Evolutionary conservation across 768 basidiomycete genomes (phyloP).

Genomic region (Grammothele lineata): DNA sequence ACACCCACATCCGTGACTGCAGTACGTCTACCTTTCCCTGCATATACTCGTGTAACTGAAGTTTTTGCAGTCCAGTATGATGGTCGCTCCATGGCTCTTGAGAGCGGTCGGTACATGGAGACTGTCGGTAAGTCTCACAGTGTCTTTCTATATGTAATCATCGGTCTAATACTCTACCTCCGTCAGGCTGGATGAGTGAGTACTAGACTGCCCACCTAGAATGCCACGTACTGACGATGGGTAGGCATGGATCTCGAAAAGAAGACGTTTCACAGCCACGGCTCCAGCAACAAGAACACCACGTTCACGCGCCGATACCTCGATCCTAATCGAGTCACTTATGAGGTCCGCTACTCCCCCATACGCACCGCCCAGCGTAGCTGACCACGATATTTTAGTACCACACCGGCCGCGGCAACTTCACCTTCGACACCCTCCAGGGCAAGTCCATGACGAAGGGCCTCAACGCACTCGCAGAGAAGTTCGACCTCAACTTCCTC

Average conservation of each 20-base stretch:
- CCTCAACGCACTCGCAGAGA: constrained; percentile 45
- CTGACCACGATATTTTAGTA: constrained; percentile 37
- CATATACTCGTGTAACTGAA: too few species aligned
- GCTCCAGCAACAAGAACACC: constrained; percentile 41
- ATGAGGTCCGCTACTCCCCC: constrained; percentile 43
- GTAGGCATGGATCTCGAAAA: constrained; percentile 47
- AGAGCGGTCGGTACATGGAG: constrained; percentile 92
- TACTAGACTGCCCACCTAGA: too few species aligned
- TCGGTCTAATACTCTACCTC: background rate
- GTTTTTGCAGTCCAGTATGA: constrained; percentile 54
- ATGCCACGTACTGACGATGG: too few species aligned
- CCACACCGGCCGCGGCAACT: constrained; percentile 52
- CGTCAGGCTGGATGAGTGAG: constrained; percentile 59
- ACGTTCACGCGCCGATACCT: constrained; percentile 70
- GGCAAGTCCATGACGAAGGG: constrained; percentile 54
- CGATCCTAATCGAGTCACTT: constrained; percentile 75
- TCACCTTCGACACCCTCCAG: constrained; percentile 54
- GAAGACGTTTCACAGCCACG: constrained; percentile 30
- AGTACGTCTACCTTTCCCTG: too few species aligned
- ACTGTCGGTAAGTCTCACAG: constrained; percentile 59
- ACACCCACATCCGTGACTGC: constrained; percentile 80
- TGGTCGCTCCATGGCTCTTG: constrained; percentile 68
- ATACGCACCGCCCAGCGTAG: background rate
- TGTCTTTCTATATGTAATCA: background rate
- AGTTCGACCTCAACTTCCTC: constrained; percentile 56